Evolutionary conservation across 1,284 basidiomycete species (phyloP).

Genomic region (Melampsora americana): DNA sequence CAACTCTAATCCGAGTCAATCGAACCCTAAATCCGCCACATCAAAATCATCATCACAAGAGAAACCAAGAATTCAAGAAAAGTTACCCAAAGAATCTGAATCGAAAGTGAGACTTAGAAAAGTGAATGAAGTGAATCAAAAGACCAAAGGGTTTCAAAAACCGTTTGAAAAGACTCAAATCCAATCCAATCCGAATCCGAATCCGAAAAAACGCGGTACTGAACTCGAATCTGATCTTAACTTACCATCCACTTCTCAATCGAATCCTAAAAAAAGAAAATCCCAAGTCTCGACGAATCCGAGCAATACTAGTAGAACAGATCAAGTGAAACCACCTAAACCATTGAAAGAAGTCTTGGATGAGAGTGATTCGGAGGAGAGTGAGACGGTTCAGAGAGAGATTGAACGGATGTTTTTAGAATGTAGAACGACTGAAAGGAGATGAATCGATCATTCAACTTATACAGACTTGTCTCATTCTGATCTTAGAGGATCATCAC

Average conservation of each 20-base stretch:
- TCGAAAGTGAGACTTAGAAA: neutral
- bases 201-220: neutral
- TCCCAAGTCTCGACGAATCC: neutral
- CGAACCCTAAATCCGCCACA: neutral
- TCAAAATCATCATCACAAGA: neutral
- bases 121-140: neutral
- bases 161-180: neutral
- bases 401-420: slow-evolving; percentile 9
- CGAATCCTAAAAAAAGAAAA: slow-evolving; percentile 1
- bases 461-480: neutral
- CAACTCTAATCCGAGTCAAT: neutral
- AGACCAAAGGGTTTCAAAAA: neutral
- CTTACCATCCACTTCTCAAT: neutral
- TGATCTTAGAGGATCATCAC: no score
- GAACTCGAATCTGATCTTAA: neutral
- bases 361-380: neutral
- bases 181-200: neutral
- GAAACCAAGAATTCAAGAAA: neutral
- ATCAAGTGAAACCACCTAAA: neutral
- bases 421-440: neutral
- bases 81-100: neutral
- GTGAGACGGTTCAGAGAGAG: neutral
- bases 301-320: no score
- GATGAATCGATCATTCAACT: neutral
- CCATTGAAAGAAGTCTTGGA: neutral